Base-by-base conservation (phyloP, 2,329 filamentous ascomycete species). In the Trichoderma cornu-damae region DNA sequence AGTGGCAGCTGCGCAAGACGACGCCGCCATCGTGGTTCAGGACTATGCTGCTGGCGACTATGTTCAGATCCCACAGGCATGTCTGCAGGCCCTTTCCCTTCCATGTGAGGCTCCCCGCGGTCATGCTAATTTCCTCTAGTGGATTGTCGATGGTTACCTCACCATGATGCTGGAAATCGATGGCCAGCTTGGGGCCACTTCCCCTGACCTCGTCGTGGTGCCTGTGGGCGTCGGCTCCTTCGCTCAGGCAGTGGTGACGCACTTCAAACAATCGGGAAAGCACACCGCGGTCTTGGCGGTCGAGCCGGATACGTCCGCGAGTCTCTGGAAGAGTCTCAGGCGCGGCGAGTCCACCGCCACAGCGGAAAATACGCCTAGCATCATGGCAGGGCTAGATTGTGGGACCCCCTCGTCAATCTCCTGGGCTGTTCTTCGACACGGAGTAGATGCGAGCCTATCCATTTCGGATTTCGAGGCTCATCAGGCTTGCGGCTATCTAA, bases 101-200 rank as follows among this genome's bases (percentile, higher is more conserved):
- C 18, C n/a, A n/a, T n/a, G n/a, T n/a, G n/a, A n/a, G n/a, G n/a
- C n/a, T n/a, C 2, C 6, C 4, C 4, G 8, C 18, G 6, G 37
- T 12, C n/a, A 12, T 32, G 12, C 51, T 55, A 26, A 55, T 12
- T 12, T 12, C 24, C 7, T 11, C 12, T 46, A 81, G 69, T 91
- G 86, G 84, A 87, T 92, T 20, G 86, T 90, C 0, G 84, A 93
- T 60, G 89, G 89, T 0, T 94, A 93, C 64, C 77, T 77, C 4
- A 90, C 88, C 0, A 86, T 92, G 79, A 74, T 92, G 60, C 68
- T 71, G 3, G 89, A 94, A 66, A 74, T 83, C 0, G 86, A 90
- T 49, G 67, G 75, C 18, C 87, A 92, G 65, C 66, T 75, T 0
- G 69, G 71, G 0, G 62, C 73, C 0, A 67, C 38, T 34, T 69